Percentiles rank a stretch among this genome's conserved stretches.
Evolutionary conservation across 768 basidiomycete genomes (phyloP).

Genomic region (Cystofilobasidium macerans): DNA sequence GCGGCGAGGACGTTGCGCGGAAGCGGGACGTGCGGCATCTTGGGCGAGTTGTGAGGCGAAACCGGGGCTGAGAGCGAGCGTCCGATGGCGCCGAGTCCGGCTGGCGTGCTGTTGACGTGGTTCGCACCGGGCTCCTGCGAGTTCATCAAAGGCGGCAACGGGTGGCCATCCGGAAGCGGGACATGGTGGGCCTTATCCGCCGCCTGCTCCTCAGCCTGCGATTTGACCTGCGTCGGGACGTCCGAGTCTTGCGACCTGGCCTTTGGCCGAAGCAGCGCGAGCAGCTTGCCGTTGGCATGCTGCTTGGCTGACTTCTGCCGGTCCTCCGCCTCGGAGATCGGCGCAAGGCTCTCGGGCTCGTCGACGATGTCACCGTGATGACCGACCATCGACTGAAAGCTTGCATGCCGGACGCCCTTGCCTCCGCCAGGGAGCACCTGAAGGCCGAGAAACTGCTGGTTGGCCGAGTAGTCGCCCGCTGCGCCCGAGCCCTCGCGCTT

Average conservation of each 20-base stretch:
- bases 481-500: too few relatives aligned
- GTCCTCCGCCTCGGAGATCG: not conserved
- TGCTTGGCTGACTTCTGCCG: not conserved
- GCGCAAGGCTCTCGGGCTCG: not conserved
- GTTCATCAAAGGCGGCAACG: not conserved
- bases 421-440: slow-evolving; percentile 12
- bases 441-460: slow-evolving; percentile 4
- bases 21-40: not conserved
- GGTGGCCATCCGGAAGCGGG: not conserved
- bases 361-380: not conserved
- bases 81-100: not conserved
- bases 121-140: too few relatives aligned
- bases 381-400: not conserved
- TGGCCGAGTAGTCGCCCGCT: slow-evolving; percentile 2
- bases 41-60: slow-evolving; percentile 1
- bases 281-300: not conserved
- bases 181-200: not conserved
- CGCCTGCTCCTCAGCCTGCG: not conserved
- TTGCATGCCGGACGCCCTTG: slow-evolving; percentile 1
- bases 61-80: not conserved
- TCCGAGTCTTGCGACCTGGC: not conserved
- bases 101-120: not conserved
- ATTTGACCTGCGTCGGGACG: not conserved
- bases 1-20: not conserved
- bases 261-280: not conserved